A percentile compares a stretch with the other conserved stretches of the same genome.
Conservation (phyloP, 257 asterid species). For the Solanum medicagineum region DNA sequence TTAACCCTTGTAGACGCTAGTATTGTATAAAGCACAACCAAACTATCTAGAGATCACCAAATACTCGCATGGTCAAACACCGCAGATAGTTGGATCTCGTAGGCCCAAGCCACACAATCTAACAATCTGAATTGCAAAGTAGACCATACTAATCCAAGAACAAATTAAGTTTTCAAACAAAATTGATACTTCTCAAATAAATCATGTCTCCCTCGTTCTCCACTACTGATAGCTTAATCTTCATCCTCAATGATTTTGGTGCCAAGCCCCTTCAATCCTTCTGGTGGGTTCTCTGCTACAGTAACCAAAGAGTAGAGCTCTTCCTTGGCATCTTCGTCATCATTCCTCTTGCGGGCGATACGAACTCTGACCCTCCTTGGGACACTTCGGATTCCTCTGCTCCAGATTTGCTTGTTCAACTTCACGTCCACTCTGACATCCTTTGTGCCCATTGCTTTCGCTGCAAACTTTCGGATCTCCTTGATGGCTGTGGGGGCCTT, state of each 20-base stretch:
- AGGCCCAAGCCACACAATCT: background rate
- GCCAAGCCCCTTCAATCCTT: background rate
- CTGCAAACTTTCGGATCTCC: background rate
- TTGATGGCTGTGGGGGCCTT: background rate
- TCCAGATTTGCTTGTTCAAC: background rate
- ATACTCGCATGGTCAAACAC: background rate
- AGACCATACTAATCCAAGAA: background rate
- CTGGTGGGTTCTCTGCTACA: background rate
- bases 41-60: background rate
- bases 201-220: background rate
- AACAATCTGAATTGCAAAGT: background rate
- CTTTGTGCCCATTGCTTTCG: background rate
- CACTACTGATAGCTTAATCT: background rate
- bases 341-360: background rate
- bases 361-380: background rate
- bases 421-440: background rate
- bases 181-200: background rate
- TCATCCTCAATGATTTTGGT: background rate
- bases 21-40: background rate
- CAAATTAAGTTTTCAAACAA: background rate
- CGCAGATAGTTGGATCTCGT: background rate
- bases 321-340: background rate
- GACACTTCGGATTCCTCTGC: background rate
- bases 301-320: background rate
- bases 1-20: background rate